phyloP scores from a whole-genome alignment of 129 eudicot species.

The Oenanthe sinensis region DNA sequence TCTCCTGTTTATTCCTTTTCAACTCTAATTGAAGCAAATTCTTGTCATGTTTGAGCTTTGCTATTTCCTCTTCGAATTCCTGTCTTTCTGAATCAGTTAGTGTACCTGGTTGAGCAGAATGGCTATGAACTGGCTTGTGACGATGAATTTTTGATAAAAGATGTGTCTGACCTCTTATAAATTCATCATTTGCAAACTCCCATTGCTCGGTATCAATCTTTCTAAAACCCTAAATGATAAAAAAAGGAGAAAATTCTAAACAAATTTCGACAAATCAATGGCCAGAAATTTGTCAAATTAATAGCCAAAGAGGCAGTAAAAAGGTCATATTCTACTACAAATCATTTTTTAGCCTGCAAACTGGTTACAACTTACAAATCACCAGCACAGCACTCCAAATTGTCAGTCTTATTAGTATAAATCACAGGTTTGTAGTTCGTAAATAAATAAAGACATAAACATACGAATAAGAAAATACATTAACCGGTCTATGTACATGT shows the following conservation, averaged over 20 bases:
- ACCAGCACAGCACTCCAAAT: background rate
- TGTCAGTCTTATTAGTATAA: background rate
- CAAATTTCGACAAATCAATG: background rate
- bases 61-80: constrained; percentile 48
- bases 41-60: constrained; percentile 43
- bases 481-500: background rate
- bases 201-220: constrained; percentile 77
- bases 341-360: background rate
- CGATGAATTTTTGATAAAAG: constrained; percentile 60
- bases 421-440: background rate
- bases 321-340: background rate
- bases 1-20: constrained; percentile 39
- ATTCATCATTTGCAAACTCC: constrained; percentile 86
- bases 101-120: constrained; percentile 40
- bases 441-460: background rate
- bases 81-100: constrained; percentile 44
- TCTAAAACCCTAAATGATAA: constrained; percentile 49
- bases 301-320: background rate
- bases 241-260: background rate
- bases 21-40: constrained; percentile 44
- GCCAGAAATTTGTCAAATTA: background rate
- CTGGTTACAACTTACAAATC: background rate
- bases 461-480: background rate
- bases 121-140: constrained; percentile 81
- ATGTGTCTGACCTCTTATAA: constrained; percentile 57